Evolutionary conservation across 2,329 filamentous ascomycete genomes (phyloP), one percentile per base, ranked within the genome.

Genomic region (Ceratocystis cubensis): DNA sequence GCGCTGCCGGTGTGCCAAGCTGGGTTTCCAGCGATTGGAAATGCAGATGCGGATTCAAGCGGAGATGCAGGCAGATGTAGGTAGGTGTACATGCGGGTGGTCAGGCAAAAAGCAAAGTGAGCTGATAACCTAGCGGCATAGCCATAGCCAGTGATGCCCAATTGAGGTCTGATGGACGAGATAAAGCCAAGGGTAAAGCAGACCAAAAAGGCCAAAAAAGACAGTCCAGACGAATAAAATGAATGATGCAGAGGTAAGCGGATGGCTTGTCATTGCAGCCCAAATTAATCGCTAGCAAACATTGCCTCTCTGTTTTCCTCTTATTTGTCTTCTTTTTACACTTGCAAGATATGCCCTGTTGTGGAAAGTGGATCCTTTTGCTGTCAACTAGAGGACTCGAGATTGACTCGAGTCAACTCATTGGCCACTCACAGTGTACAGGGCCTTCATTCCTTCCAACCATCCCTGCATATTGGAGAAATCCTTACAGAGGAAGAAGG

Each of bases 351-450:
- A 59, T 59, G 53, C 28, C 53, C 28, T 59, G 53, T 59, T 59
- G 53, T 59, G 53, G 53, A 59, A 59, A 59, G 53, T 59, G 53
- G 53, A 59, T 59, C 53, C 53, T 59, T 13, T 59, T 59, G 53
- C 53, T 59, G 53, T 59, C 53, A 59, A 41, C 37, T 41, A 13
- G 37, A 41, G 37, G 10, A 41, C 53, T 59, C 53, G 53, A 59
- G 53, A 17, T 33, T 33, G 17, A 33, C 28, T 59, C 28, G 53
- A 59, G 22, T 28, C 33, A 17, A 33, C 53, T 59, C 28, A 53
- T 37, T 33, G 15, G n/a, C 33, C 28, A 30, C 7, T 59, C 17
- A 17, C 53, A 59, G 17, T 28, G 28, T 37, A 20, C 28, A 59
- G 53, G 53, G 53, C 28, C 28, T 33, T 17, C 53, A 59, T 37